phyloP scores from a whole-genome alignment of 2,329 filamentous ascomycete genomes.

The Claviceps africana region DNA sequence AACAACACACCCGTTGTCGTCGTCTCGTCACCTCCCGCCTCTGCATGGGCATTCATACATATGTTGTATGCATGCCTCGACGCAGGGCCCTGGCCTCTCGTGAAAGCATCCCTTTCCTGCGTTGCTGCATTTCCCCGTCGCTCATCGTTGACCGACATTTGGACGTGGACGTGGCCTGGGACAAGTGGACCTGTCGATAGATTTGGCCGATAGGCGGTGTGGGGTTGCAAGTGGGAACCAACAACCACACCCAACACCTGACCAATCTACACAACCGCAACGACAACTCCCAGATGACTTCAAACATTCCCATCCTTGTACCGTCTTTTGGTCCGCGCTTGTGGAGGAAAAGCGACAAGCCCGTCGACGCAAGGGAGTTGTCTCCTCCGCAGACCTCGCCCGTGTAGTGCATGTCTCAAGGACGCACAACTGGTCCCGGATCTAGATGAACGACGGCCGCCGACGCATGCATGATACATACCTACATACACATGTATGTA shows the following conservation, averaged over 20 bases:
- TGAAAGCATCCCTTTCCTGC: neutral
- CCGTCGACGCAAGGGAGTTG: neutral
- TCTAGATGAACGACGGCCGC: neutral
- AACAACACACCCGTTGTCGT: neutral
- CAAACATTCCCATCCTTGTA: neutral
- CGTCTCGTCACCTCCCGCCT: neutral
- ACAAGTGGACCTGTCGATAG: slow-evolving; percentile 1
- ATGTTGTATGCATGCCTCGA: neutral
- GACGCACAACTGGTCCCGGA: neutral
- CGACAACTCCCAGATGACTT: neutral
- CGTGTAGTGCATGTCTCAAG: neutral
- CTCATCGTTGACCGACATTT: slow-evolving; percentile 7
- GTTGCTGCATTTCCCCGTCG: neutral
- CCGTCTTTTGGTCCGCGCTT: neutral
- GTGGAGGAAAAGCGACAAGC: neutral
- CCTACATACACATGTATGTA: neutral
- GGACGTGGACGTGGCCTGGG: slow-evolving; percentile 1
- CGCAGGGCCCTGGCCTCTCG: neutral
- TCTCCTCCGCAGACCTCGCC: neutral
- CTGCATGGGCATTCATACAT: neutral
- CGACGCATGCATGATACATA: neutral
- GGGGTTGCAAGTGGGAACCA: neutral
- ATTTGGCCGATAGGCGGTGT: slow-evolving; percentile 2
- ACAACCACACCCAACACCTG: neutral
- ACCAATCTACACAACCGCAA: neutral